Evolutionary conservation across 306 rosid genomes (phyloP).

Genomic region (Nissolia schottii): DNA sequence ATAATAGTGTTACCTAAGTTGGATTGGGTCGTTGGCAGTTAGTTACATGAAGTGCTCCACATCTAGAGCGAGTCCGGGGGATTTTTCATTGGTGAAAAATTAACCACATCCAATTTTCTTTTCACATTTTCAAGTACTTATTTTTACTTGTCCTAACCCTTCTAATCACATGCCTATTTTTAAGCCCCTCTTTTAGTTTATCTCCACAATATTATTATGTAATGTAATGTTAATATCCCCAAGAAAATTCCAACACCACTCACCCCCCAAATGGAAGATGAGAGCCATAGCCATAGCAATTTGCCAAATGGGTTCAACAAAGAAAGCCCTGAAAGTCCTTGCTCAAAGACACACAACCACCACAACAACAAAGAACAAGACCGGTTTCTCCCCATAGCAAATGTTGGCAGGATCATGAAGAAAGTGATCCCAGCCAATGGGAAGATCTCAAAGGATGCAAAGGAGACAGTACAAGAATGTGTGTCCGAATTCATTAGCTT

Average conservation of each 20-base stretch:
- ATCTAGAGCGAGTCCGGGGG: conserved; percentile 58
- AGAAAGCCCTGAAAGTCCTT: conserved; percentile 53
- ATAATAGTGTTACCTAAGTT: conserved; percentile 29
- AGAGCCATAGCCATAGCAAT: conserved; percentile 33
- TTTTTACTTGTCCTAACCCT: conserved; percentile 23
- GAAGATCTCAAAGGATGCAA: conserved; percentile 77
- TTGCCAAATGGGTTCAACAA: conserved; percentile 37
- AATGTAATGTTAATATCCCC: conserved; percentile 17
- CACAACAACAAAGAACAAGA: conserved; percentile 62
- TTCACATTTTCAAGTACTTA: neutral
- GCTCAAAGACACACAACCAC: conserved; percentile 28
- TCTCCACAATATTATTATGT: conserved; percentile 25
- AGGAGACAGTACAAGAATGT: conserved; percentile 74
- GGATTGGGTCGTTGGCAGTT: conserved; percentile 29
- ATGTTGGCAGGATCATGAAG: conserved; percentile 79
- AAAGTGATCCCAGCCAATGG: conserved; percentile 59
- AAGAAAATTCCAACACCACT: neutral
- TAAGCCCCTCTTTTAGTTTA: conserved; percentile 38
- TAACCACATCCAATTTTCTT: neutral
- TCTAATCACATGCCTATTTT: conserved; percentile 57
- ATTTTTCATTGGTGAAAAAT: conserved; percentile 24
- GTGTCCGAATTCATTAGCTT: conserved; percentile 79
- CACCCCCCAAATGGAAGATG: conserved; percentile 44
- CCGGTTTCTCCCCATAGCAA: conserved; percentile 72
- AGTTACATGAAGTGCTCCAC: conserved; percentile 32